Percentiles rank a stretch among this genome's conserved stretches.
phyloP scores from a whole-genome alignment of 2,329 filamentous ascomycete species.

The Dichotomopilus funicola region DNA sequence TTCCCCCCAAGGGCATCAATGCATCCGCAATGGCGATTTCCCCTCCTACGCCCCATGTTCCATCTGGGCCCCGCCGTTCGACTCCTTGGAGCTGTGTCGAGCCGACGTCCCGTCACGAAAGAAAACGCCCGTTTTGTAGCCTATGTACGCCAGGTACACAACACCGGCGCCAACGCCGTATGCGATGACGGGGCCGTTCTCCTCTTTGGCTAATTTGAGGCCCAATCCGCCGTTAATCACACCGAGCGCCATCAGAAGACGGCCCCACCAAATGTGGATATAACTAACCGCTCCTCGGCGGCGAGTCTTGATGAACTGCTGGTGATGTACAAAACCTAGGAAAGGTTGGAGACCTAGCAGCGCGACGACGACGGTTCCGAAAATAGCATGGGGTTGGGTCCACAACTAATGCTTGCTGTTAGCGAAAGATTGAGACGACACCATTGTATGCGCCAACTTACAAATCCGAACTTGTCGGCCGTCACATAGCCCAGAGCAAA shows the following conservation, averaged over 20 bases:
- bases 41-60: no score
- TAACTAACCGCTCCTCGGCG: constrained; percentile 47
- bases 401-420: constrained; percentile 39
- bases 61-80: no score
- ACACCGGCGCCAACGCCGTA: constrained; percentile 52
- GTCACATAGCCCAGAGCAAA: constrained; percentile 51
- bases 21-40: no score
- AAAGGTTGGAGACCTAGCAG: constrained; percentile 53
- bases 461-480: constrained; percentile 35
- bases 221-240: constrained; percentile 60
- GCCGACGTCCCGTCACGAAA: not conserved
- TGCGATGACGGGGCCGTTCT: constrained; percentile 39
- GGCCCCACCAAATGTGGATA: constrained; percentile 57
- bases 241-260: constrained; percentile 50
- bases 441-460: constrained; percentile 25
- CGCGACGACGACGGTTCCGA: constrained; percentile 49
- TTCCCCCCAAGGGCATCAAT: no score
- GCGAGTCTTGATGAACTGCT: constrained; percentile 42
- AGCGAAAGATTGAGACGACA: constrained; percentile 1
- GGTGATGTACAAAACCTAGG: constrained; percentile 53
- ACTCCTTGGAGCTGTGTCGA: not conserved
- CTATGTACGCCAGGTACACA: constrained; percentile 38
- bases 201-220: constrained; percentile 41
- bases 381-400: constrained; percentile 44
- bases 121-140: not conserved